Base-by-base conservation (phyloP, 805 yeast species). In the Lipomyces orientalis region DNA sequence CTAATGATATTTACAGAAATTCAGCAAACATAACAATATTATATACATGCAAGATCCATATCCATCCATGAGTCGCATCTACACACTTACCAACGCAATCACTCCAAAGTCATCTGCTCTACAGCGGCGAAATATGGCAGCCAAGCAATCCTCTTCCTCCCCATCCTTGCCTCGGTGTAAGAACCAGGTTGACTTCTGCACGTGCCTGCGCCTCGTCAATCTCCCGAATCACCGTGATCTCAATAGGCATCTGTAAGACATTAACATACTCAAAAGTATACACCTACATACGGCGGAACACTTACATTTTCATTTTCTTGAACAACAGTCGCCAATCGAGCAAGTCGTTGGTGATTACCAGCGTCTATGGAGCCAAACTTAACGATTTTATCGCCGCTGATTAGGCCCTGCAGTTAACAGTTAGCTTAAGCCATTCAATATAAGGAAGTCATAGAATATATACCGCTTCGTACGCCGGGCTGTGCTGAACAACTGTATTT, bases 71-170 rank as follows among this genome's bases (percentile, higher is more conserved):
- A 5, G 16, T 6, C 49, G 7, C 10, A 14, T 7, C 22, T 16
- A 14, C 22, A 14, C 49, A 43, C 8, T 16, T 14, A 43, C n/a
- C 22, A 43, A 43, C n/a, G 49, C 49, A 43, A 43, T 43, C n/a
- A 43, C 49, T 43, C 49, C n/a, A 22, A 25, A 25, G 3, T 25
- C 29, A 25, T 5, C 22, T 7, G 19, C 2, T 16, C 54, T 67
- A 73, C 54, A 74, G 25, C 7, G 77, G 75, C n/a, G 75, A 79
- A 49, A 89, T 73, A 68, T 84, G 85, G 76, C 93, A 90, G 1
- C 94, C 94, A 43, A 90, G 77, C n/a, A 87, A 71, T 1, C 94
- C 93, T 46, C 79, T 78, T 7, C 94, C 94, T 55, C 79, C 80
- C 93, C 93, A 90, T 16, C 79, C 76, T 4, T 76, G 76, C 5